Conservation (phyloP, 306 rosid species). For the Fragaria ananassa region DNA sequence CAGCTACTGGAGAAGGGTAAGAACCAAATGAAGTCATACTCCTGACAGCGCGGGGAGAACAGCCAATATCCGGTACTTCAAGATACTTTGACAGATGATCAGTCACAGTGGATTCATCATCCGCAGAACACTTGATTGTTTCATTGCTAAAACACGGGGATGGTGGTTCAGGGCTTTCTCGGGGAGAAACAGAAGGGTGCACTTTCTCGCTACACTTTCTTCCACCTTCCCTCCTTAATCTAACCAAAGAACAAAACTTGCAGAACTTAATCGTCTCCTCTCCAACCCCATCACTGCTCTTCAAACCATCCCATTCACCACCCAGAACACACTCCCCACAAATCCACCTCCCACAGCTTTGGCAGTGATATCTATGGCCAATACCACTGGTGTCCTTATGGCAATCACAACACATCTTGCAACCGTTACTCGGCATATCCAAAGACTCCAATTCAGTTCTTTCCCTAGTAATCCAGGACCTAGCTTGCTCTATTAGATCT, state of each 20-base stretch:
- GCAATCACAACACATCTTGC: constrained; percentile 73
- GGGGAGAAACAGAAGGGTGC: constrained; percentile 80
- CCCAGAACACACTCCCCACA: constrained; percentile 61
- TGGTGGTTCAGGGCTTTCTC: constrained; percentile 66
- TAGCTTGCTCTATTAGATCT: constrained; percentile 66
- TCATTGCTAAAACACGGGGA: constrained; percentile 59
- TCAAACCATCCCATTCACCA: constrained; percentile 44
- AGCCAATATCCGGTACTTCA: constrained; percentile 45
- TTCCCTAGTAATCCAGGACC: constrained; percentile 64
- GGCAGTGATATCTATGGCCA: constrained; percentile 50
- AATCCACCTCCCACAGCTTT: constrained; percentile 64
- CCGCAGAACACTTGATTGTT: constrained; percentile 40
- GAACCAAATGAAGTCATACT: constrained; percentile 44
- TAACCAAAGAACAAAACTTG: constrained; percentile 56
- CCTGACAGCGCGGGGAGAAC: constrained; percentile 47
- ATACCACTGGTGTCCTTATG: constrained; percentile 28
- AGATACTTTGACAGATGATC: constrained; percentile 44
- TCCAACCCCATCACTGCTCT: constrained; percentile 29
- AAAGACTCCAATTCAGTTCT: constrained; percentile 34
- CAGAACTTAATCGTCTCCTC: constrained; percentile 41
- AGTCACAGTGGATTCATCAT: constrained; percentile 44
- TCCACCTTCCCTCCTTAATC: constrained; percentile 38
- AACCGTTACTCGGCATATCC: constrained; percentile 45
- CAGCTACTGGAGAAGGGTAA: constrained; percentile 51
- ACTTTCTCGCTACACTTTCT: constrained; percentile 62